Evolutionary conservation across 345 rosid genomes (phyloP).

Genomic region (Brassica incana): DNA sequence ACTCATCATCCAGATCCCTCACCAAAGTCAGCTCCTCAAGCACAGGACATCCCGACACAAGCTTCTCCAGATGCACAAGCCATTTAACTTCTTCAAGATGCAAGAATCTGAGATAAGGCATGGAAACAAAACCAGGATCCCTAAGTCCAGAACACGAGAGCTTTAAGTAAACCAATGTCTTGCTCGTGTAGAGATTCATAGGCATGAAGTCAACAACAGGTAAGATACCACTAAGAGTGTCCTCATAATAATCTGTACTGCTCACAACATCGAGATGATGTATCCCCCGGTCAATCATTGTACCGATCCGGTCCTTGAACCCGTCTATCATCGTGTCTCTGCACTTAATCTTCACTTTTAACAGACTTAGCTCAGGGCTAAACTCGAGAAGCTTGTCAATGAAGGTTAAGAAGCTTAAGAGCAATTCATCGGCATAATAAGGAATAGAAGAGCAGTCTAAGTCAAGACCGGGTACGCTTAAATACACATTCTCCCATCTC

Average conservation of each 20-base stretch:
- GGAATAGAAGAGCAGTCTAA: neutral
- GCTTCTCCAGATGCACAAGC: neutral
- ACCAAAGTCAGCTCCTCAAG: conserved; percentile 1
- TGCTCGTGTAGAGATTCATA: neutral
- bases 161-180: neutral
- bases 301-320: neutral
- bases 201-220: neutral
- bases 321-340: neutral
- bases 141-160: neutral
- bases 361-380: neutral
- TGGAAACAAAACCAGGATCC: neutral
- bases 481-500: conserved; percentile 14
- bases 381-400: neutral
- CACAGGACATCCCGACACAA: neutral
- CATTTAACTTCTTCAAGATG: neutral
- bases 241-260: neutral
- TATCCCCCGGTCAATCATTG: neutral
- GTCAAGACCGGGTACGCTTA: conserved; percentile 12
- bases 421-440: neutral
- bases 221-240: neutral
- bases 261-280: neutral
- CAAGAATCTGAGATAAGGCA: neutral
- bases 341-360: neutral
- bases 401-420: neutral
- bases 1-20: neutral